Percentiles rank a stretch among this genome's conserved stretches.
These are phyloP conservation scores for Xylariaceae sp. DNA, from an alignment of 2,329 filamentous ascomycete genomes.

Conservation along the genomic window DNA sequence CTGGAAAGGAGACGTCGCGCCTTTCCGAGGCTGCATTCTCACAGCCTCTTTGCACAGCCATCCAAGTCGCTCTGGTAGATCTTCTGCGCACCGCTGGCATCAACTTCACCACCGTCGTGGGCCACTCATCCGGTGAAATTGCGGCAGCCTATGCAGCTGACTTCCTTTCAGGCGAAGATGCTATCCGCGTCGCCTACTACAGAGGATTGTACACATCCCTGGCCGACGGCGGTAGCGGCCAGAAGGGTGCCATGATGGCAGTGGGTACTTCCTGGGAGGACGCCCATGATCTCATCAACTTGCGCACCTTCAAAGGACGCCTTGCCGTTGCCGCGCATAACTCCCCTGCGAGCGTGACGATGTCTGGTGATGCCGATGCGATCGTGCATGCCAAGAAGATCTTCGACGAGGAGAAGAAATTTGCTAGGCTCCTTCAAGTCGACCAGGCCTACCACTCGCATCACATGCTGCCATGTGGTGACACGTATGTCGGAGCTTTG, in stretches of 20 bases:
- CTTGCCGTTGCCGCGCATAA: conserved; percentile 34
- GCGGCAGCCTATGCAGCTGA: conserved; percentile 48
- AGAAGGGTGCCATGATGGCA: conserved; percentile 47
- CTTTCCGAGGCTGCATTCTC: conserved; percentile 25
- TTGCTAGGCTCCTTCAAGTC: conserved; percentile 34
- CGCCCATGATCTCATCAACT: conserved; percentile 25
- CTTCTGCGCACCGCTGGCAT: conserved; percentile 12
- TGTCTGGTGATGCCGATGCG: conserved; percentile 33
- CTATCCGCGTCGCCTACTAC: conserved; percentile 45
- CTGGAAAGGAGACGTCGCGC: conserved; percentile 22
- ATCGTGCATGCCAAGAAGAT: conserved; percentile 25
- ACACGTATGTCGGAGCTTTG: conserved; percentile 16
- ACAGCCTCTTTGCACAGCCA: conserved; percentile 28
- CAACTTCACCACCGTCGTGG: conserved; percentile 17
- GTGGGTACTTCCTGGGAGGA: conserved; percentile 39
- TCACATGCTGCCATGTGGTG: conserved; percentile 33
- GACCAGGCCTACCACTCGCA: conserved; percentile 42
- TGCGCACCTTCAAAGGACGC: conserved; percentile 26
- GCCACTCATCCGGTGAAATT: conserved; percentile 41
- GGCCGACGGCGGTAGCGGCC: not conserved
- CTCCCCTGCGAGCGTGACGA: conserved; percentile 36
- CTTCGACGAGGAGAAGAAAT: conserved; percentile 24
- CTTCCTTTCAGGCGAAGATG: conserved; percentile 38
- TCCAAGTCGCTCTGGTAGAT: conserved; percentile 24
- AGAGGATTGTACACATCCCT: conserved; percentile 37